Conservation (phyloP, 176 grass and related monocot genomes). For the Triticum dicoccoides region DNA sequence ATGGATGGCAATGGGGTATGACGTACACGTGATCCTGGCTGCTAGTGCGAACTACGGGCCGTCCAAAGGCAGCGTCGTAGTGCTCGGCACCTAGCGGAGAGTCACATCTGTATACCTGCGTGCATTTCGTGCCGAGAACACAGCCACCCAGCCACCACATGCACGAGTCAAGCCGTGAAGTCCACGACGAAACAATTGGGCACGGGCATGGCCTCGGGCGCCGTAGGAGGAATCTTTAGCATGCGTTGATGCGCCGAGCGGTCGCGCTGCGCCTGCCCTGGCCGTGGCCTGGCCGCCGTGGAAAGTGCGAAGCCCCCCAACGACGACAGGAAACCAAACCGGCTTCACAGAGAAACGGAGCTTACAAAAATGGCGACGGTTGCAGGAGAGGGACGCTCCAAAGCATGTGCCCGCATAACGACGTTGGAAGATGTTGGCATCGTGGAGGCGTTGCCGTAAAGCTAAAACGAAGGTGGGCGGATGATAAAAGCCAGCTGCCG, state of each 20-base stretch:
- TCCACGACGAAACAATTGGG: not conserved
- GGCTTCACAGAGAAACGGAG: not conserved
- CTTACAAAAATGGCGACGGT: not conserved
- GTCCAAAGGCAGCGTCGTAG: not conserved
- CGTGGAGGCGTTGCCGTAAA: conserved; percentile 44
- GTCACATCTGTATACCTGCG: too few species aligned
- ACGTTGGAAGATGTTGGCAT: conserved; percentile 18
- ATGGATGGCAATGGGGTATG: not conserved
- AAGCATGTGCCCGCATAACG: not conserved
- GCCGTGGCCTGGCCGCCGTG: not conserved
- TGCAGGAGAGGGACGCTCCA: not conserved
- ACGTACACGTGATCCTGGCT: not conserved
- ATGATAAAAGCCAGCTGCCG: conserved; percentile 20
- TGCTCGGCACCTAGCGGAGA: not conserved
- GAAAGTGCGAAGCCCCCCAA: not conserved
- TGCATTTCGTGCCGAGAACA: too few species aligned
- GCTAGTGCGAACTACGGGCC: too few species aligned
- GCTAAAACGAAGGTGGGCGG: conserved; percentile 21
- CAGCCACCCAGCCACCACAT: too few species aligned
- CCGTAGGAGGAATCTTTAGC: not conserved
- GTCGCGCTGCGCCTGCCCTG: not conserved
- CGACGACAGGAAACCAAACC: not conserved
- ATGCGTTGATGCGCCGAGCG: not conserved
- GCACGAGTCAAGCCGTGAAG: too few species aligned
- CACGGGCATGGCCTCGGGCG: not conserved